phyloP scores from a whole-genome alignment of 345 rosid genomes.

The Litchi chinensis region DNA sequence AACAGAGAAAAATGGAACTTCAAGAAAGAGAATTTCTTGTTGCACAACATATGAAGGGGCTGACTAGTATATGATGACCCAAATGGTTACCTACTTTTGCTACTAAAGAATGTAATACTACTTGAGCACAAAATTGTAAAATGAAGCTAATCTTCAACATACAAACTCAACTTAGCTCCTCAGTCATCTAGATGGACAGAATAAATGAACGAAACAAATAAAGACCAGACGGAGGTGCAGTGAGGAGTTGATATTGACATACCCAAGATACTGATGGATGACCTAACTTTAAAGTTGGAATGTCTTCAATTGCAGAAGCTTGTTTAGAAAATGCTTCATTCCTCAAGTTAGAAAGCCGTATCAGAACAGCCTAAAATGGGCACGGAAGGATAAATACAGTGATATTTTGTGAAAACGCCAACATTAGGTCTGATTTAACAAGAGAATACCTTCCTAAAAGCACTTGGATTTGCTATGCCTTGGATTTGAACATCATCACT shows the following conservation, averaged over 20 bases:
- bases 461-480: conserved; percentile 63
- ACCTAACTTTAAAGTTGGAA: conserved; percentile 42
- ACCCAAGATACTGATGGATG: conserved; percentile 44
- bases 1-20: background rate
- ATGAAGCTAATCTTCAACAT: background rate
- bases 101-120: background rate
- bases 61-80: background rate
- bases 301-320: conserved; percentile 50
- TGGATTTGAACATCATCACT: conserved; percentile 72
- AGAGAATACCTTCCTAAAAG: conserved; percentile 59
- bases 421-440: background rate
- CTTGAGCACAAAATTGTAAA: background rate
- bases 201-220: background rate
- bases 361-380: conserved; percentile 53
- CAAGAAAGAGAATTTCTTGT: background rate
- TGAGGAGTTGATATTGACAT: conserved; percentile 4
- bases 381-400: background rate
- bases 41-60: conserved; percentile 1
- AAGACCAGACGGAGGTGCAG: background rate
- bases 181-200: background rate
- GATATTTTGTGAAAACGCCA: conserved; percentile 2
- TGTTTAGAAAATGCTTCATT: conserved; percentile 52
- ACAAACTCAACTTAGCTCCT: background rate
- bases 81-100: background rate
- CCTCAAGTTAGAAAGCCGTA: conserved; percentile 59